Conservation (phyloP, 1,284 basidiomycete species). For the Trametes sp. region DNA sequence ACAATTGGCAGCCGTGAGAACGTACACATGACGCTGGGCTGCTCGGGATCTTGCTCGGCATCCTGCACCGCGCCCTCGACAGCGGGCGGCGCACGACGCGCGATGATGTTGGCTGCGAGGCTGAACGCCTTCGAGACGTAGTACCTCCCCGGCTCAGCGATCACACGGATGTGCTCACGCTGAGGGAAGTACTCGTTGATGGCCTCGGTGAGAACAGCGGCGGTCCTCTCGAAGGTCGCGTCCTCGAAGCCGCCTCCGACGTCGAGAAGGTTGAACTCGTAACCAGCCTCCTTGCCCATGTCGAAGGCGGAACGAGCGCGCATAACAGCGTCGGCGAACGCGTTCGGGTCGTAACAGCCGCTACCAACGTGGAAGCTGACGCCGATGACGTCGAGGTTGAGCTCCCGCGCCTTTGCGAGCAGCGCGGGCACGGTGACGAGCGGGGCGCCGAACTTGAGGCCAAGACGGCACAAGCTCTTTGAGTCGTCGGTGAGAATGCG, state of each 20-base stretch:
- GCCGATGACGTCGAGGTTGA: slow-evolving; percentile 89
- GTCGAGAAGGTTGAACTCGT: slow-evolving; percentile 86
- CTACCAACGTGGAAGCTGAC: slow-evolving; percentile 99
- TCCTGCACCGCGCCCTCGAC: slow-evolving; percentile 45
- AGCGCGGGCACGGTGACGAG: slow-evolving; percentile 84
- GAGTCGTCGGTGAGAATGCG: slow-evolving; percentile 98
- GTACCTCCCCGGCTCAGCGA: slow-evolving; percentile 97
- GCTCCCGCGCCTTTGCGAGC: slow-evolving; percentile 80
- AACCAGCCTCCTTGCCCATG: slow-evolving; percentile 86
- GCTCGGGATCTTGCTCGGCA: slow-evolving; percentile 49
- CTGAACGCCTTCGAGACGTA: slow-evolving; percentile 95
- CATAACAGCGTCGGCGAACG: slow-evolving; percentile 90
- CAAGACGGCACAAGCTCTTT: slow-evolving; percentile 92
- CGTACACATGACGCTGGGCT: slow-evolving; percentile 85
- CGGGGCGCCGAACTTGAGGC: slow-evolving; percentile 97
- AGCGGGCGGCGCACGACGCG: slow-evolving; percentile 71
- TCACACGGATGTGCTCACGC: slow-evolving; percentile 78
- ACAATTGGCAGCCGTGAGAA: slow-evolving; percentile 32
- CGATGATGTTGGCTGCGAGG: slow-evolving; percentile 94
- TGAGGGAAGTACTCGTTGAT: slow-evolving; percentile 90
- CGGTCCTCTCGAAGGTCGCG: slow-evolving; percentile 85
- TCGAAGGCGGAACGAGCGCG: slow-evolving; percentile 89
- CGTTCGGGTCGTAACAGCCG: slow-evolving; percentile 92
- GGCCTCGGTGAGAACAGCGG: slow-evolving; percentile 74
- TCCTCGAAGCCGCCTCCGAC: slow-evolving; percentile 98